Base-by-base conservation (phyloP, 331 rosid species). In the Quercus phellos region DNA sequence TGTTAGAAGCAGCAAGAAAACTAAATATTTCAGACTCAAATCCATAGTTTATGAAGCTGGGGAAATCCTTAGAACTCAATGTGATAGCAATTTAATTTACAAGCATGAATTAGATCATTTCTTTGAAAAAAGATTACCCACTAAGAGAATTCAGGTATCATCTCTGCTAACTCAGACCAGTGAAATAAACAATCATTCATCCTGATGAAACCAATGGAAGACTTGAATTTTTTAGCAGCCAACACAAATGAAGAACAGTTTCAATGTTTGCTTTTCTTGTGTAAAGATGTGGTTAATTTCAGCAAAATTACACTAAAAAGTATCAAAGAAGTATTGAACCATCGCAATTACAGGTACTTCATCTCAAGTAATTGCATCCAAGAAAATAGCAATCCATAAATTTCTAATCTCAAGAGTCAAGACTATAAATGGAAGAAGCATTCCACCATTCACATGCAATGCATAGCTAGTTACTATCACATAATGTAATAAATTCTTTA, bases 1-100 rank as follows among this genome's bases (percentile, higher is more conserved):
- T 73, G 55, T 68, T 75, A 77, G 27, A 29, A 53, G 68, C 32
- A 78, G 34, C 14, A 70, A n/a, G 74, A 58, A 53, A 14, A 74
- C 21, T 22, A 1, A 69, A 32, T 27, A 51, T 51, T 32, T 18
- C 13, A 22, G 64, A 58, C 29, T 58, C 32, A 21, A 58, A 58
- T 58, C 26, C 64, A 21, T n/a, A 58, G 29, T 58, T 21, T 9
- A 9, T 9, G 16, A 4, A 8, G 16, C 63, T 55, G 24, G 63
- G 63, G 29, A 19, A 55, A 55, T 26, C 0, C 68, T 14, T 16
- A 61, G 8, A 61, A 61, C 16, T 5, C 7, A 61, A 4, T 26
- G 29, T 0, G 6, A 26, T 4, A 60, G 68, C 32, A 24, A 60
- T 60, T 60, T 60, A 60, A 60, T 60, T 24, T 26, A 26, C 68